A percentile compares a stretch with the other conserved stretches of the same genome.
These are phyloP conservation scores for Clarireedia monteithiana DNA, from an alignment of 2,329 filamentous ascomycete genomes.

Conservation along the genomic window DNA sequence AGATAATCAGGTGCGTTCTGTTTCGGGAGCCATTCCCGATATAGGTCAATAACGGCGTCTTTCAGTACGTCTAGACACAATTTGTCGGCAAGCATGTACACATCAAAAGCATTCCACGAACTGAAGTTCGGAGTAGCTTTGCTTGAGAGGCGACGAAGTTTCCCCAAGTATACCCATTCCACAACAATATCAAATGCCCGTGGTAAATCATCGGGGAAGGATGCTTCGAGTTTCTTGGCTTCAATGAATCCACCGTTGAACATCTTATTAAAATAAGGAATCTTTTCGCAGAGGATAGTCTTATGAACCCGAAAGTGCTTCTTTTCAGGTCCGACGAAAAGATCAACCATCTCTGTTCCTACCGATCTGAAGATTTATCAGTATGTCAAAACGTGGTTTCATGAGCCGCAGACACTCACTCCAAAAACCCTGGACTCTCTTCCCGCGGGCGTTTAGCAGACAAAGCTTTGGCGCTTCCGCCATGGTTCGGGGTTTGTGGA, in stretches of 20 bases:
- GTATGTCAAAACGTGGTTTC: background rate
- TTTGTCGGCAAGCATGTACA: background rate
- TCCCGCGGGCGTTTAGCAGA: background rate
- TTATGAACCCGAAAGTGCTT: slow-evolving; percentile 7
- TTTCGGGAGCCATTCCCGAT: too few species aligned
- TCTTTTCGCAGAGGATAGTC: slow-evolving; percentile 4
- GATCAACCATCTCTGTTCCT: slow-evolving; percentile 11
- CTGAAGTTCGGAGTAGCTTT: too few species aligned
- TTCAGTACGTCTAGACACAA: background rate
- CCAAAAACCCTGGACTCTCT: background rate
- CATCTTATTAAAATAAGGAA: slow-evolving; percentile 9
- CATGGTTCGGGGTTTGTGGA: too few species aligned
- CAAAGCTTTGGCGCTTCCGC: background rate
- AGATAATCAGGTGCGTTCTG: too few species aligned
- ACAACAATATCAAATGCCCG: slow-evolving; percentile 8
- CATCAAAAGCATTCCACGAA: background rate
- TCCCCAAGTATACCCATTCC: background rate
- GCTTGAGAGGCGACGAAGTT: background rate
- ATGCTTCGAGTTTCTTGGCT: background rate
- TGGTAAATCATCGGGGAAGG: slow-evolving; percentile 9
- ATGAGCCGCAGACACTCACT: background rate
- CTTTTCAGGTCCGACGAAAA: slow-evolving; percentile 11
- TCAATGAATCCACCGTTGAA: slow-evolving; percentile 10
- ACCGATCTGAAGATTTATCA: background rate
- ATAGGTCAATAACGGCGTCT: background rate